Evolutionary conservation across 1,139 yeast species (phyloP), one percentile per base, ranked within the genome.

Genomic region (Zygoascus meyerae): DNA sequence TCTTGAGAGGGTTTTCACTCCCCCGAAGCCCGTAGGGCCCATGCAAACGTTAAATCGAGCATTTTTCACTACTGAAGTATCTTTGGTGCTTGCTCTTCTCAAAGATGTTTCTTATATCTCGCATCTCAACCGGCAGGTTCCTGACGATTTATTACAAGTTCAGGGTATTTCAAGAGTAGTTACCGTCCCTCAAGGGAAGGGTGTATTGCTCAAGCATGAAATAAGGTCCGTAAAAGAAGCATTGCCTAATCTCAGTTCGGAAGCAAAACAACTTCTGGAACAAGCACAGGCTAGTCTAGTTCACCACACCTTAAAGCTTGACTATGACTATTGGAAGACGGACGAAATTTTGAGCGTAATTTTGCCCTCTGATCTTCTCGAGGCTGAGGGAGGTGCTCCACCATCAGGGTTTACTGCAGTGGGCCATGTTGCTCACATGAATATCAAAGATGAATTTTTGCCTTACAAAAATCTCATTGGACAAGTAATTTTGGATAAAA

Each of bases 351-450:
- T 92, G 41, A 69, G 74, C 41, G 78, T 95, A 0, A 78, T 87
- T 2, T 65, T 92, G 44, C 98, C 99, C 0, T 84, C 79, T 48
- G 71, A 80, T 15, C 67, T 81, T 17, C 67, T 78, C 14, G 81
- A 77, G 39, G 95, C 87, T 48, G 72, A 85, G 5, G 45, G 43
- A 5, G 45, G 44, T 15, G 48, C 44, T 30, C 41, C 45, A 16
- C 99, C 98, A 0, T 74, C 92, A 1, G 95, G 97, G 0, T 94
- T 86, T 64, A 86, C 98, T 1, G 81, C 83, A 44, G 95, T 95
- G 0, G 99, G 99, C 0, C 98, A 94, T 67, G 78, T 94, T 47
- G 98, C 98, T 0, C 99, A 94, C 65, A 67, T 94, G 59, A 94
- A 94, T 59, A 68, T 94, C 42, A 73, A 92, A 40, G 86, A 83